Base-by-base conservation (phyloP, 208 protist genomes). In the Wallacemonas collosoma region DNA sequence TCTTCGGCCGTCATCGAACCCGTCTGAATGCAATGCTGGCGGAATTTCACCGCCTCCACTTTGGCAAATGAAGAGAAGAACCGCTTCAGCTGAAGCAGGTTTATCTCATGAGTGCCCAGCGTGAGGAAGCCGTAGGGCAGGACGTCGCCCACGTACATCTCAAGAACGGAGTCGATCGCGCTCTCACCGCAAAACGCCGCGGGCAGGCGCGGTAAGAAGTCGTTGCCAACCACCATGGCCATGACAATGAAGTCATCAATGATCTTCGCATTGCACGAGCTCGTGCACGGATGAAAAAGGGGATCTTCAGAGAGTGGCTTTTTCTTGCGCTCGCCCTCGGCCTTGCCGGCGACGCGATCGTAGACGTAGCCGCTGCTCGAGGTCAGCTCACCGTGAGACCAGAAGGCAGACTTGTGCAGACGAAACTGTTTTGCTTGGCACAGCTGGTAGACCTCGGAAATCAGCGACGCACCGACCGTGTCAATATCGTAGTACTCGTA, bases 171-270 rank as follows among this genome's bases (percentile, higher is more conserved):
- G 65, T 96, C 91, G 71, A 96, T 83, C 4, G 84, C 89, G 60
- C 81, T 85, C 73, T 94, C 87, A 0, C 86, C 85, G 71, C 89
- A 96, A 71, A 89, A 94, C 15, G 77, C 83, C 43, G 78, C 83
- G n/a, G 91, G 91, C 11, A 89, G 48, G 8, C 87, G 78, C 2
- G 88, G 91, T 63, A 96, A 62, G 57, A 96, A 96, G 71, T 96
- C 91, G 73, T 96, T 96, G 38, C 91, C 91, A 68, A 96, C 72
- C 40, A 94, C 57, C 63, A 91, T 85, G 8, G 79, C 81, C 48
- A 96, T 54, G 45, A 90, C 83, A 68, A 96, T 91, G 69, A 96
- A 83, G 72, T 96, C 91, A 51, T 96, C 89, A 36, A 96, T 83
- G 26, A 96, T 79, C 68, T 94, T 93, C 47, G 83, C 82, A 65